Percentiles rank a stretch among this genome's conserved stretches.
Evolutionary conservation across 2,329 filamentous ascomycete genomes (phyloP).

Genomic region (Pseudogymnoascus pannorum): DNA sequence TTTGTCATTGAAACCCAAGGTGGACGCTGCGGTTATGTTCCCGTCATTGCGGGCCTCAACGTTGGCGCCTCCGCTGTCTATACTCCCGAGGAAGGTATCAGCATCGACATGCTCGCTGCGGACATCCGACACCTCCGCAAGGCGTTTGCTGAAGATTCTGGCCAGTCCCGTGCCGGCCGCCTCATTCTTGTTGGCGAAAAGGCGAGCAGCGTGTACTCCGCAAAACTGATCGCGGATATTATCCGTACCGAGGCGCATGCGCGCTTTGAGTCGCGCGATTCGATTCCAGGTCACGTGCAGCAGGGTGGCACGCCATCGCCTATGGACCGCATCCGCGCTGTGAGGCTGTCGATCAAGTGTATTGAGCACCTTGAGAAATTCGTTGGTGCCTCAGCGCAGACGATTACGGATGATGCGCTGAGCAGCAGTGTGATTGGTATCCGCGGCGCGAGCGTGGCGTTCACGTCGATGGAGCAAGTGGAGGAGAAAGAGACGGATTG

Average conservation of each 20-base stretch:
- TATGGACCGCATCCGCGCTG: slow-evolving; percentile 91
- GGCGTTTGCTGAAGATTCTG: slow-evolving; percentile 76
- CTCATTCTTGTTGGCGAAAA: slow-evolving; percentile 96
- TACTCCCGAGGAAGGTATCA: slow-evolving; percentile 93
- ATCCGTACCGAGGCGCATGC: slow-evolving; percentile 90
- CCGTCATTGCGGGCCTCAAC: slow-evolving; percentile 81
- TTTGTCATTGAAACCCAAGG: slow-evolving; percentile 99
- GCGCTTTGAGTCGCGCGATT: slow-evolving; percentile 85
- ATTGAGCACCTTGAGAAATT: slow-evolving; percentile 84
- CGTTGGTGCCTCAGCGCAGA: slow-evolving; percentile 55
- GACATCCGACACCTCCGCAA: slow-evolving; percentile 87
- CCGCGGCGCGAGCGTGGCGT: slow-evolving; percentile 81
- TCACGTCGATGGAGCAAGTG: slow-evolving; percentile 70
- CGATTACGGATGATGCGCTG: slow-evolving; percentile 65
- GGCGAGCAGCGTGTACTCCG: slow-evolving; percentile 81
- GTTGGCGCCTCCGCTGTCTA: slow-evolving; percentile 92
- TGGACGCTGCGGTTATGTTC: slow-evolving; percentile 87
- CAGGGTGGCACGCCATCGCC: slow-evolving; percentile 88
- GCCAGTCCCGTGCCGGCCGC: slow-evolving; percentile 83
- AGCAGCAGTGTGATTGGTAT: slow-evolving; percentile 85
- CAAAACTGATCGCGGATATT: slow-evolving; percentile 89
- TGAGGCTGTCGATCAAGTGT: slow-evolving; percentile 87
- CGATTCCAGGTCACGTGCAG: slow-evolving; percentile 89
- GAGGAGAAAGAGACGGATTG: slow-evolving; percentile 88
- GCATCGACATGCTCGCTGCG: slow-evolving; percentile 81